Base-by-base conservation (phyloP, 139 green algal species). In the Desmodesmus armatus region DNA sequence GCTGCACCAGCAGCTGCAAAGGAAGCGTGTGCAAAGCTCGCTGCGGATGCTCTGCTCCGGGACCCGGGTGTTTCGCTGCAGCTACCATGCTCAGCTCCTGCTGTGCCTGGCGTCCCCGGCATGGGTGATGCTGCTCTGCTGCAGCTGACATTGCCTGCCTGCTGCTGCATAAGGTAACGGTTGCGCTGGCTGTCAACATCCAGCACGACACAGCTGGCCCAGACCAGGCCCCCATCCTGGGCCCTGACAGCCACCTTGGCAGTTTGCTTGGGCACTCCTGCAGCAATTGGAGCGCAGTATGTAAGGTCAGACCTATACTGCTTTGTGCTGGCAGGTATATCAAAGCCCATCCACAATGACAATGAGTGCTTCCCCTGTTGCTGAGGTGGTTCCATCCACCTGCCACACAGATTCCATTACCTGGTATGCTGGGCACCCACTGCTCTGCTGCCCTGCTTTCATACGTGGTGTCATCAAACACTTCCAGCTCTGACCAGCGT, bases 381-480 rank as follows among this genome's bases (percentile, higher is more conserved):
- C 35, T 75, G 19, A 33, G 17, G n/a, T 35, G 31, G 19, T n/a
- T 21, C 31, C 3, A 43, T 6, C 35, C 17, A 40, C 37, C n/a
- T 29, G 5, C 27, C 67, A 33, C 37, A 75, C 35, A 29, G 40
- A 6, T 15, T n/a, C n/a, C n/a, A n/a, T n/a, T n/a, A 92, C 90
- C 91, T 71, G 85, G 80, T n/a, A 78, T 75, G 1, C 60, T 74
- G n/a, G 91, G 87, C 44, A 94, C 89, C 94, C 94, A 97, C 55
- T 95, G 86, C 58, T 75, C 39, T 25, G 88, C 82, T 7, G 51
- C 85, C 19, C 94, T 85, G 66, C 55, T 90, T 78, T 97, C 94
- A 77, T 88, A 94, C 5, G 91, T 87, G 17, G 88, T 91, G 85
- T 97, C 89, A 74, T 97, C 94, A 90, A 97, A 96, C 33, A 91